Evolutionary conservation across 1,139 yeast genomes (phyloP).

Genomic region (Hemisphaericaspora xylanilytica): DNA sequence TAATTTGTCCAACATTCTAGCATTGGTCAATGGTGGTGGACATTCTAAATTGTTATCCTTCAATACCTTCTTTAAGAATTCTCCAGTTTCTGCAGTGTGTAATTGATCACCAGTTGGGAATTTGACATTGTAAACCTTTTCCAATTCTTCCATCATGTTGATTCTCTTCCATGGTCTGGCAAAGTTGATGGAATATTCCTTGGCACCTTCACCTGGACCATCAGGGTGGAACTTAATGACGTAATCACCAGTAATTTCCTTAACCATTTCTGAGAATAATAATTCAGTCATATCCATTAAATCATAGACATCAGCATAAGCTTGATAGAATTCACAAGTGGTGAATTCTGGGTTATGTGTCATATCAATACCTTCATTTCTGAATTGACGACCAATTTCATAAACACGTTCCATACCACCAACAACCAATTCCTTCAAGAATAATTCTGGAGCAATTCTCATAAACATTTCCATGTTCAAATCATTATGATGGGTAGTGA

Average conservation of each 20-base stretch:
- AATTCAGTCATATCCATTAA: conserved; percentile 96
- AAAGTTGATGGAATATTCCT: conserved; percentile 78
- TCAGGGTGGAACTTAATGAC: conserved; percentile 87
- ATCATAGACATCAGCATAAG: conserved; percentile 90
- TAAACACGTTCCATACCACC: conserved; percentile 99
- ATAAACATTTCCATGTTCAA: conserved; percentile 93
- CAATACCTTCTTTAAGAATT: conserved; percentile 79
- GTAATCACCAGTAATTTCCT: conserved; percentile 88
- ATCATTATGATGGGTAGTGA: conserved; percentile 95
- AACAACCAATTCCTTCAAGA: conserved; percentile 92
- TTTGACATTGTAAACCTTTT: conserved; percentile 77
- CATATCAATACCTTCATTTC: conserved; percentile 98
- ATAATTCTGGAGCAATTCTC: conserved; percentile 98
- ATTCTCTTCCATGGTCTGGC: conserved; percentile 98
- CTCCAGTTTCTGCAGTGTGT: conserved; percentile 91
- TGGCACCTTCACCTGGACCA: conserved; percentile 75
- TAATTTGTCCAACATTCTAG: conserved; percentile 97
- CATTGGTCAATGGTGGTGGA: conserved; percentile 95
- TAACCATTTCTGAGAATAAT: conserved; percentile 95
- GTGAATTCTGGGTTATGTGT: conserved; percentile 99
- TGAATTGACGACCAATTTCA: conserved; percentile 98
- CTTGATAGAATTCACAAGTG: conserved; percentile 95
- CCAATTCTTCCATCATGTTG: conserved; percentile 95
- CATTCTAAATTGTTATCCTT: conserved; percentile 84
- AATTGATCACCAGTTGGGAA: conserved; percentile 96